These are phyloP conservation scores for Zasmidium citrigriseum DNA, from an alignment of 2,329 filamentous ascomycete species.

Conservation along the genomic window DNA sequence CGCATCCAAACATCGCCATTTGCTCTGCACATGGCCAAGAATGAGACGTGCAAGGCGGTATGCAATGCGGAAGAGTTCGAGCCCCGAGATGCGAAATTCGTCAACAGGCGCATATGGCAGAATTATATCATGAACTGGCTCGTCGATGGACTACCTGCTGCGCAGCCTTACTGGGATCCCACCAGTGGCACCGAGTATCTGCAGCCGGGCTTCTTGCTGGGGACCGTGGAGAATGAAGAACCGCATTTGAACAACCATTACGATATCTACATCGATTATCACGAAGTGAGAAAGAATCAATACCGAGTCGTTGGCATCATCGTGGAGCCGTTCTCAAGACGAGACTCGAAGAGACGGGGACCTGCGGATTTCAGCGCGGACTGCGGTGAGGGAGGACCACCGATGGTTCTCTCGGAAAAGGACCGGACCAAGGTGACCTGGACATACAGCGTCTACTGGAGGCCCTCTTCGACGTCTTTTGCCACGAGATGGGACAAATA, in stretches of 20 bases:
- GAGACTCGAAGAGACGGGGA: slow-evolving; percentile 56
- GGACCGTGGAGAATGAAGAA: slow-evolving; percentile 55
- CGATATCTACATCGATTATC: slow-evolving; percentile 90
- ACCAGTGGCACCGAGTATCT: slow-evolving; percentile 79
- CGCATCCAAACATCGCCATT: slow-evolving; percentile 97
- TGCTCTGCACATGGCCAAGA: slow-evolving; percentile 79
- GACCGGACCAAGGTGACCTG: slow-evolving; percentile 69
- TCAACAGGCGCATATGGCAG: slow-evolving; percentile 78
- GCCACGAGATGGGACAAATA: slow-evolving; percentile 99
- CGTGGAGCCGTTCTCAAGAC: slow-evolving; percentile 76
- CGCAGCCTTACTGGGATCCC: slow-evolving; percentile 76
- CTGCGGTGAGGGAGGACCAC: slow-evolving; percentile 60
- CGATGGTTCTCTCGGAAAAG: slow-evolving; percentile 66
- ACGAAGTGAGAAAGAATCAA: slow-evolving; percentile 71
- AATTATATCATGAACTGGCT: slow-evolving; percentile 95
- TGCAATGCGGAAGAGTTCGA: slow-evolving; percentile 68
- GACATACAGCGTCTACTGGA: slow-evolving; percentile 93
- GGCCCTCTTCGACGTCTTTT: slow-evolving; percentile 80
- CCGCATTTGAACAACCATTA: slow-evolving; percentile 89
- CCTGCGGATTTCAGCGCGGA: slow-evolving; percentile 54
- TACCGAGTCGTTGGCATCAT: slow-evolving; percentile 90
- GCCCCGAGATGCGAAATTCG: slow-evolving; percentile 69
- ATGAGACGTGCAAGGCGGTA: slow-evolving; percentile 82
- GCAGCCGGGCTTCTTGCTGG: slow-evolving; percentile 83
- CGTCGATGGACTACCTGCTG: slow-evolving; percentile 89